phyloP scores from a whole-genome alignment of 169 alveolate genomes.

The Plasmodium adleri region DNA sequence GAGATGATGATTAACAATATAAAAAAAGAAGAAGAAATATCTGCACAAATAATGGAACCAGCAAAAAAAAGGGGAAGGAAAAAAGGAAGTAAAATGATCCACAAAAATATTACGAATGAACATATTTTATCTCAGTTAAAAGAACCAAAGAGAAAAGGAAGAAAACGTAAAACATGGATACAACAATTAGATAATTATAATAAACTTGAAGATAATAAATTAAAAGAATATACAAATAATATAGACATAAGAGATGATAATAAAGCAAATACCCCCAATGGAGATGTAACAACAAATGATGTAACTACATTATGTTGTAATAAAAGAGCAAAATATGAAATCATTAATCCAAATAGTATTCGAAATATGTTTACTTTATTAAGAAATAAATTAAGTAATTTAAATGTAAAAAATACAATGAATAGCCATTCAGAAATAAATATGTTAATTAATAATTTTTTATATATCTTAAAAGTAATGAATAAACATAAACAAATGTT shows the following conservation, averaged over 20 bases:
- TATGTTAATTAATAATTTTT: conserved; percentile 30
- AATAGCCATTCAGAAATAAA: conserved; percentile 47
- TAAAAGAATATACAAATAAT: conserved; percentile 24
- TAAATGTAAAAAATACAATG: conserved; percentile 15
- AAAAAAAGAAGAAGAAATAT: not conserved
- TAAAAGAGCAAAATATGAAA: conserved; percentile 9
- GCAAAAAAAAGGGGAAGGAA: conserved; percentile 45
- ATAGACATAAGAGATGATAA: not conserved
- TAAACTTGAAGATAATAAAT: conserved; percentile 47
- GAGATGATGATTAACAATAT: not conserved
- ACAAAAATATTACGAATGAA: not conserved
- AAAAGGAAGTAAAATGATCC: not conserved
- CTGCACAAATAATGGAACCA: not conserved
- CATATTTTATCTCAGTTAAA: not conserved
- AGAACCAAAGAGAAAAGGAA: conserved; percentile 45
- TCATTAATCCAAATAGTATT: not conserved
- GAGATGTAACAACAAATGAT: conserved; percentile 10
- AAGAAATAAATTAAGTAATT: conserved; percentile 33
- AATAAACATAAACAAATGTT: conserved; percentile 21
- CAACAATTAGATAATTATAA: conserved; percentile 20
- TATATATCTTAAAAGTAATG: conserved; percentile 9
- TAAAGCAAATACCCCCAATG: conserved; percentile 29
- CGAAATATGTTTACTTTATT: conserved; percentile 21
- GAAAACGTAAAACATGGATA: conserved; percentile 35
- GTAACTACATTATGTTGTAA: not conserved